Base-by-base conservation (phyloP, 2,329 filamentous ascomycete genomes). In the Paraphoma sp. region DNA sequence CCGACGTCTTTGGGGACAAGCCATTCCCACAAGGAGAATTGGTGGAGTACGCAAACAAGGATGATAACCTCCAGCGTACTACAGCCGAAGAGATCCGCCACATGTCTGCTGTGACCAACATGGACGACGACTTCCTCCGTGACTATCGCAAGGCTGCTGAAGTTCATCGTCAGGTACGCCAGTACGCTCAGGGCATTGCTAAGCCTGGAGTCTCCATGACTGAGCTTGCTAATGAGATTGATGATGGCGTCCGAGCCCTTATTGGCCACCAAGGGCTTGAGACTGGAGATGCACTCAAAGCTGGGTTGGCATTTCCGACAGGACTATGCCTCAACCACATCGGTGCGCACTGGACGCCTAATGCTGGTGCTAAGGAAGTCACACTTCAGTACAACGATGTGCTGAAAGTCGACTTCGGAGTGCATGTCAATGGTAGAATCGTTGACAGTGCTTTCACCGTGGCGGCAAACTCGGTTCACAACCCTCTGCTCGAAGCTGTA, bases 91-190 rank as follows among this genome's bases (percentile, higher is more conserved):
- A 96, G 80, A 89, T 93, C 78, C 86, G 91, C 43, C 87, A 94
- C 71, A 80, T 93, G 17, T 64, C 71, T 11, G 71, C 71, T n/a
- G 40, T 72, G 44, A 87, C 92, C 71, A 88, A 89, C 66, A 86
- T 92, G 81, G 88, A 92, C 71, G 87, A 85, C 63, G 87, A 91
- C 50, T 93, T 91, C 77, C 77, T 95, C 51, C 81, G 83, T 51
- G 91, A 96, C 70, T 95, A 93, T 74, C 89, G 92, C 59, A 86
- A 94, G 72, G 92, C 87, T 41, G 91, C 92, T n/a, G 92, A 96
- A 77, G 86, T 91, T 11, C 92, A 96, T 75, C 87, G 92, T 56
- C 91, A 96, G 74, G 91, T 95, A 55, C 89, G 92, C 53, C 87
- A 92, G 72, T 91, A 90, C 82, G 90, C 89, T 2, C 88, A 92